Percentiles rank a stretch among this genome's conserved stretches.
Evolutionary conservation across 176 grass and related monocot species (phyloP).

Genomic region (Musa schizocarpa): DNA sequence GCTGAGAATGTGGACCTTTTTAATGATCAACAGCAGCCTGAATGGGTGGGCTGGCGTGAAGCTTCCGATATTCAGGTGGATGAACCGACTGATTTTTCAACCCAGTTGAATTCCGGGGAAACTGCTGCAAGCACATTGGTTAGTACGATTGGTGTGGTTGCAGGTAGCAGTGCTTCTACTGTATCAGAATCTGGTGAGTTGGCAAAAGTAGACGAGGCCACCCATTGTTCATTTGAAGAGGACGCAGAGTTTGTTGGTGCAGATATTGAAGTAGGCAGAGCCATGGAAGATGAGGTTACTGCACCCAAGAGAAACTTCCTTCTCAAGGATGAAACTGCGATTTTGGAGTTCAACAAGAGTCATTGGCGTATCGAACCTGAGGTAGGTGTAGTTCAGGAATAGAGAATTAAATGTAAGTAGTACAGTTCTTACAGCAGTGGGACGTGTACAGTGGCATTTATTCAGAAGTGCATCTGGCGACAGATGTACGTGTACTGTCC

Average conservation of each 20-base stretch:
- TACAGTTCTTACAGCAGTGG: not conserved
- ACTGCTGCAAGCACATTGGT: not conserved
- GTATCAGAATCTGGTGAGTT: not conserved
- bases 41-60: slow-evolving; percentile 28
- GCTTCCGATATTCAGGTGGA: slow-evolving; percentile 18
- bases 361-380: slow-evolving; percentile 23
- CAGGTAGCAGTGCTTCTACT: not conserved
- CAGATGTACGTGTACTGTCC: not conserved
- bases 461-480: not conserved
- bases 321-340: not conserved
- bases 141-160: not conserved
- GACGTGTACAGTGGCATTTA: slow-evolving; percentile 10
- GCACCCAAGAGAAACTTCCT: slow-evolving; percentile 14
- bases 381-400: slow-evolving; percentile 27
- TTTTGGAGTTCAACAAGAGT: slow-evolving; percentile 12
- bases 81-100: slow-evolving; percentile 5
- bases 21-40: slow-evolving; percentile 18
- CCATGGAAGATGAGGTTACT: not conserved
- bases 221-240: slow-evolving; percentile 16
- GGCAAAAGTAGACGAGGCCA: not conserved
- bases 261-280: slow-evolving; percentile 17
- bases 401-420: not conserved
- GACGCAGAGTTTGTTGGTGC: slow-evolving; percentile 28
- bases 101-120: not conserved
- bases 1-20: slow-evolving; percentile 26